These are phyloP conservation scores for Onygenales sp. DNA, from an alignment of 2,329 filamentous ascomycete genomes.

Conservation along the genomic window DNA sequence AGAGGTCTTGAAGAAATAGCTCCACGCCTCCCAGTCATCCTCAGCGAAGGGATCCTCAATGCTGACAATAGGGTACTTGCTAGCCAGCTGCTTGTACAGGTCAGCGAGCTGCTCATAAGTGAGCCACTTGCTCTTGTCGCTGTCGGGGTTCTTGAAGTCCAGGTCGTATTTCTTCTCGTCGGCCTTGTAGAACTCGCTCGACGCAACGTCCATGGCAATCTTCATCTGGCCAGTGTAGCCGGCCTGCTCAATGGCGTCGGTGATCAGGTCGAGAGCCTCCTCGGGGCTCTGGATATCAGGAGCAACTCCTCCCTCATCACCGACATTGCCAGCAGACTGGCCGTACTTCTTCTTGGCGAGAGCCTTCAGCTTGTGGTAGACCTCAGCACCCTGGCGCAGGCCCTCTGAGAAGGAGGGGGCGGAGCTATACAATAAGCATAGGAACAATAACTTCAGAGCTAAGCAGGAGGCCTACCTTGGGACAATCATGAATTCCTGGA, in stretches of 20 bases:
- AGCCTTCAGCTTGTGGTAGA: constrained; percentile 95
- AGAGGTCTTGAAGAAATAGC: constrained; percentile 99
- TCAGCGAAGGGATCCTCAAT: constrained; percentile 99
- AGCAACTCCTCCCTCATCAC: constrained; percentile 98
- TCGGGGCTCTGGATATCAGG: constrained; percentile 96
- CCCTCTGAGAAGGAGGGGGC: constrained; percentile 91
- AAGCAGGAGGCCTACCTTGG: constrained; percentile 50
- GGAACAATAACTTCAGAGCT: constrained; percentile 5
- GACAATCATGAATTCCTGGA: constrained; percentile 96
- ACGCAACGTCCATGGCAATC: constrained; percentile 98
- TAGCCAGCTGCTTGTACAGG: constrained; percentile 74
- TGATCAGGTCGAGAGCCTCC: constrained; percentile 95
- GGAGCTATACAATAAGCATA: constrained; percentile 40
- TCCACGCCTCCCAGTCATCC: constrained; percentile 99
- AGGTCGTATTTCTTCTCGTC: constrained; percentile 99
- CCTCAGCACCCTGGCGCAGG: constrained; percentile 91
- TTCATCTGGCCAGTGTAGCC: constrained; percentile 94
- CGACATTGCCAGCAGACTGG: constrained; percentile 96
- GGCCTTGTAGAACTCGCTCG: constrained; percentile 98
- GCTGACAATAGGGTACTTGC: constrained; percentile 97
- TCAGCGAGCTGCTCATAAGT: constrained; percentile 95
- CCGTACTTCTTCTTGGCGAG: constrained; percentile 99
- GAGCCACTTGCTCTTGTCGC: constrained; percentile 93
- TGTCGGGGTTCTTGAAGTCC: constrained; percentile 99
- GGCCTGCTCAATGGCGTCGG: constrained; percentile 83